phyloP scores from a whole-genome alignment of 306 rosid species.

The Vicia sativa region DNA sequence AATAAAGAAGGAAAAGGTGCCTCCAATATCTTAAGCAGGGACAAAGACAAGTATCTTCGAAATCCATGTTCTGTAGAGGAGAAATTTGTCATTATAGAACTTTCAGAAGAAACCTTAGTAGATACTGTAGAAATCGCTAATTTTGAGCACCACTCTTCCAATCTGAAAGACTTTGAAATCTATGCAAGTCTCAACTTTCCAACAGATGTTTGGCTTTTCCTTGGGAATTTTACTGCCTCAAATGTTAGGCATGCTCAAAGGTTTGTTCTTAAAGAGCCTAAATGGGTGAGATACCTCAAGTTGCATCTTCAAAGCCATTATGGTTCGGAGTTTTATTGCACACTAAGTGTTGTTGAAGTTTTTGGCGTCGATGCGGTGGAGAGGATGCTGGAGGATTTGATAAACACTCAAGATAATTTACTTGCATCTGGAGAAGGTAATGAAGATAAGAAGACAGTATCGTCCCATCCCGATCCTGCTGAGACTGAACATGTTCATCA shows the following conservation, averaged over 20 bases:
- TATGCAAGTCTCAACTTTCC: slow-evolving; percentile 85
- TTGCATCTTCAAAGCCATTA: slow-evolving; percentile 79
- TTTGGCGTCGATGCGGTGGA: slow-evolving; percentile 97
- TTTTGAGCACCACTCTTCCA: slow-evolving; percentile 93
- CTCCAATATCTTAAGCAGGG: slow-evolving; percentile 75
- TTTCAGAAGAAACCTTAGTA: slow-evolving; percentile 94
- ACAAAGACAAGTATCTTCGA: slow-evolving; percentile 91
- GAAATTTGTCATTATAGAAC: slow-evolving; percentile 80
- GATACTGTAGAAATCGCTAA: slow-evolving; percentile 85
- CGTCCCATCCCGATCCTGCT: slow-evolving; percentile 48
- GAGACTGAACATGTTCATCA: slow-evolving; percentile 48
- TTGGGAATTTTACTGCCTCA: slow-evolving; percentile 82
- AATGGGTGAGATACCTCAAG: slow-evolving; percentile 97
- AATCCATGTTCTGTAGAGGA: slow-evolving; percentile 93
- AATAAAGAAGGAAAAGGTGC: slow-evolving; percentile 99
- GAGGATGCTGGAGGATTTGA: slow-evolving; percentile 93
- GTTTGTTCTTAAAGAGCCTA: slow-evolving; percentile 77
- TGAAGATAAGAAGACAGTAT: slow-evolving; percentile 50
- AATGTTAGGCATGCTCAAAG: slow-evolving; percentile 80
- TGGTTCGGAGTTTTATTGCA: slow-evolving; percentile 94
- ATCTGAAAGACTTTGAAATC: slow-evolving; percentile 80
- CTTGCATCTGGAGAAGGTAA: slow-evolving; percentile 52
- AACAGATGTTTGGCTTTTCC: slow-evolving; percentile 77
- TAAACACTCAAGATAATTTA: slow-evolving; percentile 56
- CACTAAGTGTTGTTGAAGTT: slow-evolving; percentile 75